Conservation (phyloP, 768 basidiomycete genomes). For the Pleurotus eryngii region DNA sequence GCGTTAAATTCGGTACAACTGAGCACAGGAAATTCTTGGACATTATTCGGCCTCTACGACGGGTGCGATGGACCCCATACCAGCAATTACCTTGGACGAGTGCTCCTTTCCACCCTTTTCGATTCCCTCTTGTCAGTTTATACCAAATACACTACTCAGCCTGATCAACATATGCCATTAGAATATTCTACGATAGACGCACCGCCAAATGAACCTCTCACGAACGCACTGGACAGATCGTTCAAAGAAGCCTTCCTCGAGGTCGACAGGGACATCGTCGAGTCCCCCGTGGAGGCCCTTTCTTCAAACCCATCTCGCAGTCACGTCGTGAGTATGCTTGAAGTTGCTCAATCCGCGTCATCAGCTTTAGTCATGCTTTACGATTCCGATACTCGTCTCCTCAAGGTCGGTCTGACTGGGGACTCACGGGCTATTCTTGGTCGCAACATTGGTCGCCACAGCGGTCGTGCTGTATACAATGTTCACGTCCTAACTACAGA, state of each 20-base stretch:
- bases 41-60: slow-evolving; percentile 29
- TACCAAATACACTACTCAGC: slow-evolving; percentile 8
- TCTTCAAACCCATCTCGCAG: slow-evolving; percentile 18
- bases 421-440: slow-evolving; percentile 42
- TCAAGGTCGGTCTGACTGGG: slow-evolving; percentile 37
- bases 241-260: slow-evolving; percentile 27
- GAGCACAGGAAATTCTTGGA: slow-evolving; percentile 19
- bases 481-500: slow-evolving; percentile 37
- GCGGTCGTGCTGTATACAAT: slow-evolving; percentile 29
- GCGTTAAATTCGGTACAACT: not conserved
- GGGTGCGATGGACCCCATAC: slow-evolving; percentile 30
- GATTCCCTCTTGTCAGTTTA: slow-evolving; percentile 8
- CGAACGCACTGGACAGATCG: slow-evolving; percentile 20
- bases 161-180: slow-evolving; percentile 11
- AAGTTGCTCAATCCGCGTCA: slow-evolving; percentile 28
- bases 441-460: slow-evolving; percentile 17
- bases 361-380: slow-evolving; percentile 33
- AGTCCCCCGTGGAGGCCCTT: slow-evolving; percentile 20
- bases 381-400: slow-evolving; percentile 28
- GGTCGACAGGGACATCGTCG: slow-evolving; percentile 31
- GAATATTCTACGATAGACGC: slow-evolving; percentile 3
- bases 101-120: slow-evolving; percentile 16
- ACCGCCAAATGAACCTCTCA: slow-evolving; percentile 8
- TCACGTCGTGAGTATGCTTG: slow-evolving; percentile 21
- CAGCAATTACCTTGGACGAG: slow-evolving; percentile 20